Evolutionary conservation across 2,329 filamentous ascomycete species (phyloP).

Genomic region (Xylaria multiplex): DNA sequence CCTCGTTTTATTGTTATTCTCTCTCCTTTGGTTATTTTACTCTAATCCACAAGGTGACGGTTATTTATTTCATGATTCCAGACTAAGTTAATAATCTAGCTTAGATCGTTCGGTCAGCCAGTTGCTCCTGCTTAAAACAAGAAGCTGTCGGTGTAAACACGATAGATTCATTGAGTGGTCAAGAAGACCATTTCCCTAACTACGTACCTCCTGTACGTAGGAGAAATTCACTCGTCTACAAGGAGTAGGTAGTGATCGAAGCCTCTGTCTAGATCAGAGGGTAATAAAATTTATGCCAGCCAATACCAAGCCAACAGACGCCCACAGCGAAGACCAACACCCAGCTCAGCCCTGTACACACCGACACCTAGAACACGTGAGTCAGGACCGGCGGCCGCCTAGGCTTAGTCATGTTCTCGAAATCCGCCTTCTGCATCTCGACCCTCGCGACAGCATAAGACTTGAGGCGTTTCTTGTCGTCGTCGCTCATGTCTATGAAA

Average conservation of each 20-base stretch:
- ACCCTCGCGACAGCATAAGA: conserved; percentile 26
- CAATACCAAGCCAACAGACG: no score
- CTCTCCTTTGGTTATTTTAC: neutral
- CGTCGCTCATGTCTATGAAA: conserved; percentile 21
- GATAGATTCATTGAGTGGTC: no score
- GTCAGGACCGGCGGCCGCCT: neutral
- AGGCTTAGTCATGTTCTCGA: conserved; percentile 13
- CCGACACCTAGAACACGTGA: conserved; percentile 2
- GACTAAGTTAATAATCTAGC: neutral
- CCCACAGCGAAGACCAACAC: no score
- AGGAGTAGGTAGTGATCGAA: no score
- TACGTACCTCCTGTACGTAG: no score
- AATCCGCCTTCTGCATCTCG: conserved; percentile 20
- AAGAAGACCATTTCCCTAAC: no score
- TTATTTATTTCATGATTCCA: neutral
- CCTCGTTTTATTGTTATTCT: neutral
- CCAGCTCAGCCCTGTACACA: neutral
- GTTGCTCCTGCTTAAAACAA: no score
- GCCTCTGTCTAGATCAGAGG: no score
- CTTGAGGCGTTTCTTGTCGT: conserved; percentile 11
- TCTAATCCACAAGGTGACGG: neutral
- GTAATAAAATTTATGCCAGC: no score
- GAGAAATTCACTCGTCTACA: no score
- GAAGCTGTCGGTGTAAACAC: no score
- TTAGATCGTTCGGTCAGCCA: neutral